These are phyloP conservation scores for Cladorrhinum sp. DNA, from an alignment of 2,329 filamentous ascomycete species.

Conservation along the genomic window DNA sequence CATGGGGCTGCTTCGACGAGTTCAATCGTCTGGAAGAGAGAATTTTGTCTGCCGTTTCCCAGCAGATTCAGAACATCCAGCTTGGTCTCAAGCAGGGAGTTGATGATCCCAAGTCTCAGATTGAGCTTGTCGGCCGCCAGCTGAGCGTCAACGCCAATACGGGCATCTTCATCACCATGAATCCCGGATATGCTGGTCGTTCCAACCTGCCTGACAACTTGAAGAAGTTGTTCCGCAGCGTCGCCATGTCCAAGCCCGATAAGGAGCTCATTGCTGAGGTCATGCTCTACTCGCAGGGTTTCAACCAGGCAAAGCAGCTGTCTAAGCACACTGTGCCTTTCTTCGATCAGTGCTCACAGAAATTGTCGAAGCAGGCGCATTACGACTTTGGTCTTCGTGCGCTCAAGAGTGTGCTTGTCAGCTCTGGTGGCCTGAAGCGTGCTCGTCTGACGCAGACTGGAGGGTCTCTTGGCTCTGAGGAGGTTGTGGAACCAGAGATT, in stretches of 20 bases:
- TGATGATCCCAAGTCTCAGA: constrained; percentile 80
- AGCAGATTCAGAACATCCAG: constrained; percentile 99
- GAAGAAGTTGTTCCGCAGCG: constrained; percentile 98
- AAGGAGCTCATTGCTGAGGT: constrained; percentile 99
- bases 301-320: constrained; percentile 90
- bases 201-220: constrained; percentile 98
- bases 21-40: constrained; percentile 99
- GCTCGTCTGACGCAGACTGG: constrained; percentile 62
- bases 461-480: constrained; percentile 60
- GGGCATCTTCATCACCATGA: constrained; percentile 99
- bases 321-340: constrained; percentile 97
- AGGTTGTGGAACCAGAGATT: constrained; percentile 88
- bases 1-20: constrained; percentile 99
- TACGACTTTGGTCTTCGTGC: constrained; percentile 99
- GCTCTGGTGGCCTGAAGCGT: constrained; percentile 93
- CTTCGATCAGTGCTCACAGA: constrained; percentile 83
- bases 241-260: constrained; percentile 99
- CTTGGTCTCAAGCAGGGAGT: constrained; percentile 83
- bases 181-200: constrained; percentile 95
- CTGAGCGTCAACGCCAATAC: constrained; percentile 88
- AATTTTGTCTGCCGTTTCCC: constrained; percentile 95
- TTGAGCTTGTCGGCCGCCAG: constrained; percentile 90
- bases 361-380: constrained; percentile 92
- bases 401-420: constrained; percentile 96
- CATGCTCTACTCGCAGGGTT: constrained; percentile 99